These are phyloP conservation scores for Acanthamoeba pearcei DNA, from an alignment of 208 protist species.

Conservation along the genomic window DNA sequence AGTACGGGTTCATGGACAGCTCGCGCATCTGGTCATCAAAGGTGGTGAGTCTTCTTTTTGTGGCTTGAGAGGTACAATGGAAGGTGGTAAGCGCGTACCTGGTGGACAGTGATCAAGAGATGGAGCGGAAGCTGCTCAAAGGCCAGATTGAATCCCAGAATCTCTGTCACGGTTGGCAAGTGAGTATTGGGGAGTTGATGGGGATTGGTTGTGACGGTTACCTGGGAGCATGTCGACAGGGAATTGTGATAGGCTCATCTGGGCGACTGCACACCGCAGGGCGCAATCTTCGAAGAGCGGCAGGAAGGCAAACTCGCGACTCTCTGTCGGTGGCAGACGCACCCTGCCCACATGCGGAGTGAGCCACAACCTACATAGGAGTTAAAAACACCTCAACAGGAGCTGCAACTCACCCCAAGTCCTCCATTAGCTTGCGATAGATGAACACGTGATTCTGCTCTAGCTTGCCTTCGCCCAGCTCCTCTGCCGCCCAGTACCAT, in stretches of 20 bases:
- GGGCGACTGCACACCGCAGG: not conserved
- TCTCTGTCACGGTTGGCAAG: not conserved
- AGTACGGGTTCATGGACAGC: conserved; percentile 39
- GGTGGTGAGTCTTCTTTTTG: not conserved
- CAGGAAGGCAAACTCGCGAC: conserved; percentile 5
- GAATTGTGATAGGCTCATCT: conserved; percentile 23
- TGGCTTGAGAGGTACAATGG: not conserved
- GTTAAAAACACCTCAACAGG: no score
- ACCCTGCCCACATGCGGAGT: not conserved
- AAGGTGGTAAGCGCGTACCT: not conserved
- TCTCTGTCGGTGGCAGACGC: conserved; percentile 4
- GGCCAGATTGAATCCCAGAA: not conserved
- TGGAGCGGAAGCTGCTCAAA: conserved; percentile 73
- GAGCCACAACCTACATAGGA: not conserved
- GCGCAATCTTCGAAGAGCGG: conserved; percentile 29
- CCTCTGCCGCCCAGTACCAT: not conserved
- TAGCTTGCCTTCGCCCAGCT: conserved; percentile 62
- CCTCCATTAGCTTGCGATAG: not conserved
- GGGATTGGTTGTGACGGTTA: not conserved
- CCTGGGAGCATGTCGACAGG: conserved; percentile 19
- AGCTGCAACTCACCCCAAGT: not conserved
- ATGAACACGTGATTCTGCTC: conserved; percentile 69
- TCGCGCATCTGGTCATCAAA: not conserved
- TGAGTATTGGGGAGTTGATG: not conserved
- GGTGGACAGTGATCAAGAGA: conserved; percentile 52